These are phyloP conservation scores for Schizothecium vesticola DNA, from an alignment of 495 filamentous ascomycete genomes.

Conservation along the genomic window DNA sequence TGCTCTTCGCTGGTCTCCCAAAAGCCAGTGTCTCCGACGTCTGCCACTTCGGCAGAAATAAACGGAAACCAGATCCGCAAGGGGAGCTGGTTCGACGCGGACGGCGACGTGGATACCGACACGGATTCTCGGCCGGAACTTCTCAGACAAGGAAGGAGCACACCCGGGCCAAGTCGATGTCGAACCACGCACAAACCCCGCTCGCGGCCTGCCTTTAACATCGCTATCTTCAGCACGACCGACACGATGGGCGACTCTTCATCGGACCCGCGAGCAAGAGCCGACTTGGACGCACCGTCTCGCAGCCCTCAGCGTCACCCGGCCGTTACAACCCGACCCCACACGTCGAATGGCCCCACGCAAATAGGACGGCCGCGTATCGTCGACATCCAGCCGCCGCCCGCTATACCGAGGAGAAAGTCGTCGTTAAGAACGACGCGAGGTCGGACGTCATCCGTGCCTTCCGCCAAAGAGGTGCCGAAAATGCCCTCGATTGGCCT, in stretches of 20 bases:
- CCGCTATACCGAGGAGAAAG: constrained; percentile 11
- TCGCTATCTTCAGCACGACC: neutral
- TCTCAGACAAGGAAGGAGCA: neutral
- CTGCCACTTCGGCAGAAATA: constrained; percentile 5
- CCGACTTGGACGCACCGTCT: neutral
- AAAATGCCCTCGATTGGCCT: neutral
- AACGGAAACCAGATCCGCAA: constrained; percentile 1
- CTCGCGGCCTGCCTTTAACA: neutral
- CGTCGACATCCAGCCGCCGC: constrained; percentile 23
- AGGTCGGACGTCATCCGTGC: no score
- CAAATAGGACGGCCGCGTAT: constrained; percentile 17
- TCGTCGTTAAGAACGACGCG: constrained; percentile 8
- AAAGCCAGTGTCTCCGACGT: constrained; percentile 15
- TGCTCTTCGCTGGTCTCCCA: constrained; percentile 25
- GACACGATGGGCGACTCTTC: neutral
- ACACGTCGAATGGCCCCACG: constrained; percentile 10
- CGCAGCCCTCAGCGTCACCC: neutral
- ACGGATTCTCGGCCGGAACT: neutral
- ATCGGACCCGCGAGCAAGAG: neutral
- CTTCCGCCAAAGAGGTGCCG: neutral
- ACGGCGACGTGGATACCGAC: constrained; percentile 15
- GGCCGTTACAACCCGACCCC: constrained; percentile 2
- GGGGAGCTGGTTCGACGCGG: constrained; percentile 34
- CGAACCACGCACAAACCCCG: neutral
- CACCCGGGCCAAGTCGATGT: neutral